Conservation (phyloP, 2,329 filamentous ascomycete genomes). For the Blastomyces parvus region DNA sequence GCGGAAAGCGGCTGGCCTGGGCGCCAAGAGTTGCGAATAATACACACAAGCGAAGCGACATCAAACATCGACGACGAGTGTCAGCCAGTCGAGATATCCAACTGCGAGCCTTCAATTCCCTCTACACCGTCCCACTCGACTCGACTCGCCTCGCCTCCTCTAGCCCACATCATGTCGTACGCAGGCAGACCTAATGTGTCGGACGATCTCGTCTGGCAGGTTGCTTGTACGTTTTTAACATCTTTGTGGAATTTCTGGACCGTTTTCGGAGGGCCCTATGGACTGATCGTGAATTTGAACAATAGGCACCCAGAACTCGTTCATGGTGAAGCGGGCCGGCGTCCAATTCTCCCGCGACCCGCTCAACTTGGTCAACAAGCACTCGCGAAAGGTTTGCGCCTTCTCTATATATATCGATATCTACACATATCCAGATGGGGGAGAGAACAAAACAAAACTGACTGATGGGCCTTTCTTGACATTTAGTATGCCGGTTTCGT, state of each 20-base stretch:
- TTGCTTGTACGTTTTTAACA: slow-evolving; percentile 64
- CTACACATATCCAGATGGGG: not conserved
- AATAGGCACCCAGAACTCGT: slow-evolving; percentile 76
- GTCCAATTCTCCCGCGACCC: slow-evolving; percentile 89
- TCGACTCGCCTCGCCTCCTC: slow-evolving; percentile 10
- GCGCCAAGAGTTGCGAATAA: not conserved
- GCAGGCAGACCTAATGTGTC: slow-evolving; percentile 63
- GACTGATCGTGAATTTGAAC: not conserved
- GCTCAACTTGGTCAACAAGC: slow-evolving; percentile 84
- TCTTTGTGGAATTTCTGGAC: not conserved
- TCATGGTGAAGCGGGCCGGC: slow-evolving; percentile 84
- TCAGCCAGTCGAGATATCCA: not conserved
- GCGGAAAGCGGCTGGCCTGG: not conserved
- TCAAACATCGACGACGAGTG: not conserved
- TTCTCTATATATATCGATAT: not conserved
- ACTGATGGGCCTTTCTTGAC: not conserved
- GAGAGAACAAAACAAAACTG: not conserved
- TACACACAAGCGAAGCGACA: not conserved
- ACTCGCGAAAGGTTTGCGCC: slow-evolving; percentile 70
- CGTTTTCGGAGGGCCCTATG: not conserved
- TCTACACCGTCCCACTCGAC: no score
- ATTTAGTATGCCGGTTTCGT: slow-evolving; percentile 77
- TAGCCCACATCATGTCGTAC: slow-evolving; percentile 32
- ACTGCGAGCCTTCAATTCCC: not conserved
- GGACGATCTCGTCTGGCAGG: slow-evolving; percentile 86